A percentile compares a stretch with the other conserved stretches of the same genome.
Evolutionary conservation across 1,284 basidiomycete genomes (phyloP).

Genomic region (Gomphus sp.): DNA sequence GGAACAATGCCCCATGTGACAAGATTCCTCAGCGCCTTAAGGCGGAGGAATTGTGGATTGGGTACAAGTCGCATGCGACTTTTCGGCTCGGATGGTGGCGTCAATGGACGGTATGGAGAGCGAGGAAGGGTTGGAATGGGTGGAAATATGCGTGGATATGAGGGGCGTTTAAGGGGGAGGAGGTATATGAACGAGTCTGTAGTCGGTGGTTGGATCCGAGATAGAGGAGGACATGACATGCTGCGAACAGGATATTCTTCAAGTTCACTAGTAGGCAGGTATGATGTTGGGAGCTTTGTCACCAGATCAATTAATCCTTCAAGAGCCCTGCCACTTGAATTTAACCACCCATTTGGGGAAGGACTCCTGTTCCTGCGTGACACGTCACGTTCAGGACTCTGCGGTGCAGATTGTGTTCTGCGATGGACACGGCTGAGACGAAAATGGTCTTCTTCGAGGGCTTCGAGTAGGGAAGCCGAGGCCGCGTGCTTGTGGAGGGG

Average conservation of each 20-base stretch:
- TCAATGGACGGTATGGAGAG: constrained; percentile 20
- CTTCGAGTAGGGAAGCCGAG: neutral
- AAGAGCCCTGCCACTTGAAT: neutral
- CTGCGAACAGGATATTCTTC: neutral
- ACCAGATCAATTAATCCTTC: constrained; percentile 1
- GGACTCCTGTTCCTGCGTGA: neutral
- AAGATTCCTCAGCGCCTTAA: constrained; percentile 46
- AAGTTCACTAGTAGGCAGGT: neutral
- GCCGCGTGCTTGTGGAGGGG: neutral
- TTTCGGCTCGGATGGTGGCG: constrained; percentile 17
- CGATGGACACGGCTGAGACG: neutral
- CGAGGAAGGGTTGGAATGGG: constrained; percentile 25
- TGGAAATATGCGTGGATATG: neutral
- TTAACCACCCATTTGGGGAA: neutral
- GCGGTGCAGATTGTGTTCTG: neutral
- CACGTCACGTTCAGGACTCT: neutral
- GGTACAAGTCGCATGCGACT: constrained; percentile 40
- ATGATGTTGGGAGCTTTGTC: neutral
- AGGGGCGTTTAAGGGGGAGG: neutral
- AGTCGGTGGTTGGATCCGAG: neutral
- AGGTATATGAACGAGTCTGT: neutral
- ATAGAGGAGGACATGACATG: neutral
- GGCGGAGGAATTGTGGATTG: constrained; percentile 47
- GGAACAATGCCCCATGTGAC: neutral
- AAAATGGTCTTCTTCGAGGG: neutral